Percentiles rank a stretch among this genome's conserved stretches.
Conservation (phyloP, 139 green algal genomes). For the Deuterostichococcus epilithicus region DNA sequence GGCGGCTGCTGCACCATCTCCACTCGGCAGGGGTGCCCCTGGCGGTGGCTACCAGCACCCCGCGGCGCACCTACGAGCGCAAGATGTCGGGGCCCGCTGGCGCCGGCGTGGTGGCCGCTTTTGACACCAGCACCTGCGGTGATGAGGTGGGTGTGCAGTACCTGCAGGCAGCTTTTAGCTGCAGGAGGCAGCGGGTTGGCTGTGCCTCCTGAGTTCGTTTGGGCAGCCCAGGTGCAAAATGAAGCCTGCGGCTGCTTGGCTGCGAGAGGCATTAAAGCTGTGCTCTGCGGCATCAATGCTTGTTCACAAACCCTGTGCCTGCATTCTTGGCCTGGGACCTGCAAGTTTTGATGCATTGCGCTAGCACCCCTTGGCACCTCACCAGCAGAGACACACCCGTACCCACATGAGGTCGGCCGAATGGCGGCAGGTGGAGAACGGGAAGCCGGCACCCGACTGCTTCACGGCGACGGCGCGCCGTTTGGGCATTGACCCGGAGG, state of each 20-base stretch:
- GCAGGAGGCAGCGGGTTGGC: too few relatives aligned
- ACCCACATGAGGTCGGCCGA: too few relatives aligned
- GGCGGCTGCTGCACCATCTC: constrained; percentile 74
- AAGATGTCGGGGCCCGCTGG: constrained; percentile 46
- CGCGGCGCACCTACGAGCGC: constrained; percentile 41
- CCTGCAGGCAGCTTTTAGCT: not conserved
- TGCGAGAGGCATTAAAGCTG: too few relatives aligned
- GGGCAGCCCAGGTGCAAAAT: too few relatives aligned
- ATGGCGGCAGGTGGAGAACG: constrained; percentile 41
- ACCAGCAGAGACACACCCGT: too few relatives aligned
- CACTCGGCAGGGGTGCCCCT: constrained; percentile 41
- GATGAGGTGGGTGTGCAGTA: constrained; percentile 44
- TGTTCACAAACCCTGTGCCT: too few relatives aligned
- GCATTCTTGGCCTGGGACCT: too few relatives aligned
- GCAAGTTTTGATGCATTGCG: too few relatives aligned
- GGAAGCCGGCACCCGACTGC: constrained; percentile 86
- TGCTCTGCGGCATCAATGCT: too few relatives aligned
- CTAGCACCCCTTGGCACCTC: too few relatives aligned
- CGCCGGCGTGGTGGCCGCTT: constrained; percentile 5
- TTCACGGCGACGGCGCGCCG: constrained; percentile 62
- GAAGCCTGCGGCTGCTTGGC: not conserved
- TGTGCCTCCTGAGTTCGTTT: too few relatives aligned
- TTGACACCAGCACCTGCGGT: constrained; percentile 58
- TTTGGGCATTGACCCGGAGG: constrained; percentile 37
- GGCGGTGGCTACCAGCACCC: constrained; percentile 75